Base-by-base conservation (phyloP, 768 basidiomycete genomes). In the Pisolithus albus region DNA sequence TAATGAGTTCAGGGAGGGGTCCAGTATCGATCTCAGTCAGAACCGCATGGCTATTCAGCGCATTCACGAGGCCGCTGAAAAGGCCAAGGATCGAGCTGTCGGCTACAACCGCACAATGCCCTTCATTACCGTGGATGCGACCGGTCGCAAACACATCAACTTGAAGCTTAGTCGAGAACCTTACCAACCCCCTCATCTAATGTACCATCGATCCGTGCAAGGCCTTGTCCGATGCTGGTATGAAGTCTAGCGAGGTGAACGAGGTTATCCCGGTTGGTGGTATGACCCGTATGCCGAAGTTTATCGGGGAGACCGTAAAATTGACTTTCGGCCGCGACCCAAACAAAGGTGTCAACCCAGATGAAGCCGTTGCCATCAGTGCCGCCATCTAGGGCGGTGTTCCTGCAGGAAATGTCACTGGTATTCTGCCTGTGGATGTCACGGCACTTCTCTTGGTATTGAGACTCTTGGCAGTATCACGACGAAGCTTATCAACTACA, bases 51-150 rank as follows among this genome's bases (percentile, higher is more conserved):
- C 96, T 7, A 90, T 99, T 59, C 96, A 98, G 70, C 92, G 95
- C 71, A 92, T 98, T 56, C 92, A 95, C 61, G 95, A 99, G 70
- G 96, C 96, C n/a, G 92, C 95, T 13, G 96, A 99, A 79, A 97
- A 97, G 77, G 96, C 95, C 59, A 98, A 99, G 82, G 94, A 23
- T 96, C 46, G 95, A 97, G 67, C 76, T 99, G 23, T 97, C 93
- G 11, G 93, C 91, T 10, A 90, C 94, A 2, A 76, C 88, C 0
- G n/a, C n/a, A n/a, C n/a, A n/a, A 69, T 98, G 59, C 96, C 95
- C 3, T 99, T 97, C 80, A 95, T 99, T 74, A 94, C 95, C 43
- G 92, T 92, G 21, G 93, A 93, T 63, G 91, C 90, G 7, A 80
- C 84, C 6, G 95, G 95, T 8, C 92, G 95, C 49, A 94, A 94